Percentiles rank a stretch among this genome's conserved stretches.
phyloP scores from a whole-genome alignment of 495 filamentous ascomycete species.

The Geopyxis carbonaria region DNA sequence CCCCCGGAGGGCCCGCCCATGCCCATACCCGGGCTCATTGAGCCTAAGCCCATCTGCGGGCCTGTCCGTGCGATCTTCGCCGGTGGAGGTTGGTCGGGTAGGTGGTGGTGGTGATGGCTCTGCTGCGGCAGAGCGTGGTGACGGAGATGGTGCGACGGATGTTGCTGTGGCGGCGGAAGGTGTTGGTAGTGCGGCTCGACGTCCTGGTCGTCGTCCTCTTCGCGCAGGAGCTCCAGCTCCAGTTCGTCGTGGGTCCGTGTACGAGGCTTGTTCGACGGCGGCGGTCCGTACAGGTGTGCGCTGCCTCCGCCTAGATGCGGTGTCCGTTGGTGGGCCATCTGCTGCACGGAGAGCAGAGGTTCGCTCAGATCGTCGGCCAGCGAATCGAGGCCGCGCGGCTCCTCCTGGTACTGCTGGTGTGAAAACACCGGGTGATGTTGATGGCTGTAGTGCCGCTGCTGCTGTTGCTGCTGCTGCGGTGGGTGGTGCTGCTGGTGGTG shows the following conservation, averaged over 20 bases:
- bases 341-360: slow-evolving; percentile 23
- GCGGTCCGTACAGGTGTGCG: slow-evolving; percentile 23
- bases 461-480: slow-evolving; percentile 7
- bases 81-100: slow-evolving; percentile 21
- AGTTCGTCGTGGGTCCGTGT: slow-evolving; percentile 25
- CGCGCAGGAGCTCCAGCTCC: slow-evolving; percentile 24
- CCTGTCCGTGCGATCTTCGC: slow-evolving; percentile 22
- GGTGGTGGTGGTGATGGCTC: slow-evolving; percentile 19
- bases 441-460: neutral
- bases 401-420: slow-evolving; percentile 12
- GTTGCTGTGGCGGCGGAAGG: slow-evolving; percentile 11
- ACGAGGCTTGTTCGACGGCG: slow-evolving; percentile 23
- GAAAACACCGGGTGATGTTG: neutral
- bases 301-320: slow-evolving; percentile 24
- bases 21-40: slow-evolving; percentile 39
- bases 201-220: slow-evolving; percentile 24
- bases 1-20: slow-evolving; percentile 38
- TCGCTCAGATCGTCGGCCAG: slow-evolving; percentile 24
- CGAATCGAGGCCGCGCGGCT: slow-evolving; percentile 24
- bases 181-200: slow-evolving; percentile 22
- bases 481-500: slow-evolving; percentile 18
- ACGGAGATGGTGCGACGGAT: slow-evolving; percentile 1
- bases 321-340: slow-evolving; percentile 26
- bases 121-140: slow-evolving; percentile 21
- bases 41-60: slow-evolving; percentile 26